Evolutionary conservation across 306 rosid genomes (phyloP).

Genomic region (Vigna mungo): DNA sequence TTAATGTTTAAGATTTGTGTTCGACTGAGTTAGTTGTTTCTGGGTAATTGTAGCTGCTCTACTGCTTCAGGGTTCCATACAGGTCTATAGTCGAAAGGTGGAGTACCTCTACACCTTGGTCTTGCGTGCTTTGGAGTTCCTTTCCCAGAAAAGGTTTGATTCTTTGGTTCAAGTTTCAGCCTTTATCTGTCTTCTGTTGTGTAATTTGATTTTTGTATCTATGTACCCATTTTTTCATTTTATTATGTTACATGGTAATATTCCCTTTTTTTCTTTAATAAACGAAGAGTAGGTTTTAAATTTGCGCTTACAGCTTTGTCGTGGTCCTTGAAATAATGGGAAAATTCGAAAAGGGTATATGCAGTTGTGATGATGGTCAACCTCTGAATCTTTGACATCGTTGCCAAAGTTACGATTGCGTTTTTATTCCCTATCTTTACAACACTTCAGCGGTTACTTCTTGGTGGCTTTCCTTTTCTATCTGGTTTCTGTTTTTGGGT

Average conservation of each 20-base stretch:
- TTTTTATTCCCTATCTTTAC: too few relatives aligned
- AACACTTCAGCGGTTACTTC: too few relatives aligned
- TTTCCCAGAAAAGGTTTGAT: conserved; percentile 86
- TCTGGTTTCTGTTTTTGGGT: too few relatives aligned
- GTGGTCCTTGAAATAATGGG: too few relatives aligned
- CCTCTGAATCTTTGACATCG: not conserved
- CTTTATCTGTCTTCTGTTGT: conserved; percentile 1
- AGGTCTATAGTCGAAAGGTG: conserved; percentile 95
- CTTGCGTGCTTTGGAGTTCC: conserved; percentile 91
- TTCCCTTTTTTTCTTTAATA: too few relatives aligned
- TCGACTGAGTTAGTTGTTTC: conserved; percentile 42
- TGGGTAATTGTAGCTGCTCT: conserved; percentile 82
- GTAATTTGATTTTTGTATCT: not conserved
- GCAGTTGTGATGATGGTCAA: not conserved
- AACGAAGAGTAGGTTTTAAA: too few relatives aligned
- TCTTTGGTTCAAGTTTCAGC: conserved; percentile 19
- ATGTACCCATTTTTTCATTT: too few relatives aligned
- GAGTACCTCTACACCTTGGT: conserved; percentile 89
- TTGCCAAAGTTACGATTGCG: not conserved
- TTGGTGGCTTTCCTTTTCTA: too few relatives aligned
- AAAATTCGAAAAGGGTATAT: too few relatives aligned
- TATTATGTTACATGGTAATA: too few relatives aligned
- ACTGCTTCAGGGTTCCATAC: conserved; percentile 93
- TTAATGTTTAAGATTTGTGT: not conserved
- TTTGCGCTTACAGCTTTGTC: too few relatives aligned